Evolutionary conservation across 1,139 yeast genomes (phyloP).

Genomic region (Martiniozyma asiatica): DNA sequence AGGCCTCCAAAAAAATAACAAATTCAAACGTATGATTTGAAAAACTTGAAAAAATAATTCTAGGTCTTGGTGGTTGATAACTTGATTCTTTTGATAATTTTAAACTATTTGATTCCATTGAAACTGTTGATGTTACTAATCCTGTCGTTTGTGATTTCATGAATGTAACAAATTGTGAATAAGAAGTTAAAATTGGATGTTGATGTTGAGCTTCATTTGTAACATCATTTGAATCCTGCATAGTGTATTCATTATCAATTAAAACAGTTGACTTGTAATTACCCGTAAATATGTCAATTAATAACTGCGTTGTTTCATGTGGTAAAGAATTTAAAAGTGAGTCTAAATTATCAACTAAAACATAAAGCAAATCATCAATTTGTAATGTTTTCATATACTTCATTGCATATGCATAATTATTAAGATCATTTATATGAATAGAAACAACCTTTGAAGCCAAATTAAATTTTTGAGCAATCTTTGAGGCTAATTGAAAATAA

Average conservation of each 20-base stretch:
- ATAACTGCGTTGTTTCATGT: constrained; percentile 66
- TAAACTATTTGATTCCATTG: constrained; percentile 5
- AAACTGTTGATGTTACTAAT: not conserved
- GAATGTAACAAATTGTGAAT: constrained; percentile 58
- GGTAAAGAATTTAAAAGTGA: constrained; percentile 57
- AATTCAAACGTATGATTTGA: constrained; percentile 77
- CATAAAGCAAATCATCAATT: constrained; percentile 68
- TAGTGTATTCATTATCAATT: constrained; percentile 2
- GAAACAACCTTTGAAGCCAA: constrained; percentile 71
- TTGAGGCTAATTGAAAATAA: constrained; percentile 56
- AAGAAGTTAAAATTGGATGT: constrained; percentile 48
- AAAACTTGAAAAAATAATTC: constrained; percentile 77
- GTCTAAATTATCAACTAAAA: constrained; percentile 46
- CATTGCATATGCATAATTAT: constrained; percentile 52
- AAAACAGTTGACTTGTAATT: constrained; percentile 39
- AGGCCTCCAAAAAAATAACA: constrained; percentile 89
- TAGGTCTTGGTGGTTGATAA: constrained; percentile 85
- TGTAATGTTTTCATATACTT: constrained; percentile 57
- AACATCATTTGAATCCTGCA: not conserved
- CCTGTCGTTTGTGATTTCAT: constrained; percentile 22
- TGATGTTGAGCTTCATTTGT: constrained; percentile 9
- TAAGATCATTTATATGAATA: constrained; percentile 56
- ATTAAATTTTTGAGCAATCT: constrained; percentile 56
- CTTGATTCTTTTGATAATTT: constrained; percentile 25
- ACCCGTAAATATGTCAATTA: constrained; percentile 85